phyloP scores from a whole-genome alignment of 192 early-diverging fungal species.

The Jimgerdemannia flammicorona region DNA sequence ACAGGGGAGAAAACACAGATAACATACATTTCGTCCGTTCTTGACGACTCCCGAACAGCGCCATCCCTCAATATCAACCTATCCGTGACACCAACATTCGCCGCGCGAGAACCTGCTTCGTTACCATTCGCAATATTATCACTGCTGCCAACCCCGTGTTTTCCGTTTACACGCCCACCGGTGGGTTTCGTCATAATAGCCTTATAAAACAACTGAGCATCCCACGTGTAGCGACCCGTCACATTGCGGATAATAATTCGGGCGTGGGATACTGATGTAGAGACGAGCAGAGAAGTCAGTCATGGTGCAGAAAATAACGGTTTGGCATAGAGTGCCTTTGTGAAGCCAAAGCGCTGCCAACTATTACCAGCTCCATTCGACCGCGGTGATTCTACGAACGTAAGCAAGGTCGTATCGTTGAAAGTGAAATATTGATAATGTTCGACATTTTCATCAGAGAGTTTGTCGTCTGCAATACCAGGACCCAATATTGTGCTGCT shows the following conservation, averaged over 20 bases:
- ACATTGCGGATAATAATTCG: conserved; percentile 70
- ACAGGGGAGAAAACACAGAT: not conserved
- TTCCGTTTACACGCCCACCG: not conserved
- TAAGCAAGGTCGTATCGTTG: conserved; percentile 70
- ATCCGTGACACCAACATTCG: conserved; percentile 27
- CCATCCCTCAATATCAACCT: conserved; percentile 26
- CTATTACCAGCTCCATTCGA: conserved; percentile 33
- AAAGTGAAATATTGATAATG: conserved; percentile 67
- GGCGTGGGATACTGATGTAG: conserved; percentile 36
- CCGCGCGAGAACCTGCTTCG: not conserved
- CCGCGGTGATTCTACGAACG: conserved; percentile 61
- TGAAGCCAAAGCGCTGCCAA: not conserved
- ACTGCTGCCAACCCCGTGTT: not conserved
- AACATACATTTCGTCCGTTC: not conserved
- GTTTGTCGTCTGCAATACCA: conserved; percentile 27
- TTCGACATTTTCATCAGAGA: conserved; percentile 31
- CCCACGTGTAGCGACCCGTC: conserved; percentile 82
- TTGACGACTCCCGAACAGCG: conserved; percentile 14
- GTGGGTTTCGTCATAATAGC: conserved; percentile 6
- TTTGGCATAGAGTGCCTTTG: not conserved
- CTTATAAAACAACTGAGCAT: conserved; percentile 69
- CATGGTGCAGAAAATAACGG: too few species aligned
- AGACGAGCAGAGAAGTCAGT: not conserved
- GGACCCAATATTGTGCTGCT: conserved; percentile 37
- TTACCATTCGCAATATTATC: not conserved